phyloP scores from a whole-genome alignment of 2,329 filamentous ascomycete genomes.

The Lecanicillium sp. region DNA sequence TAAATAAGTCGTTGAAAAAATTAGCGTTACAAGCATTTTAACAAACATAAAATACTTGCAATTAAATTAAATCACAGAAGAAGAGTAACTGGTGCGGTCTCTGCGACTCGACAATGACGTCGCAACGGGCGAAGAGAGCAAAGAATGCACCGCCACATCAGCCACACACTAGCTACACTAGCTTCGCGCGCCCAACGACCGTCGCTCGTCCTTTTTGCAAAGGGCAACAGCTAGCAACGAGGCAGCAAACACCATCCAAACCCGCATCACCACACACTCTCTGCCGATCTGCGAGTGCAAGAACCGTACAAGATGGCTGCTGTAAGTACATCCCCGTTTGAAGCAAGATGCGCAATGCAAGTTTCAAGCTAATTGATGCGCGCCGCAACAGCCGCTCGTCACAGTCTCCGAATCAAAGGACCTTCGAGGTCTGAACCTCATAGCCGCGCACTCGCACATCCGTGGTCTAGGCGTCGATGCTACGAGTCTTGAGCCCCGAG shows the following conservation, averaged over 20 bases:
- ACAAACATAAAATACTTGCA: no score
- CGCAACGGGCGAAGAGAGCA: no score
- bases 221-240: constrained; percentile 5
- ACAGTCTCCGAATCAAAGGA: constrained; percentile 94
- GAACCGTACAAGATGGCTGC: constrained; percentile 37
- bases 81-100: no score
- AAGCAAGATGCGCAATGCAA: not conserved
- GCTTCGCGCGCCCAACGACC: constrained; percentile 1
- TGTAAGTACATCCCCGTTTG: constrained; percentile 27
- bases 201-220: constrained; percentile 6
- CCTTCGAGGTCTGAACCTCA: constrained; percentile 91
- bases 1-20: no score
- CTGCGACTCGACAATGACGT: no score
- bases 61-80: no score
- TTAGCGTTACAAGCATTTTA: no score
- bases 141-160: constrained; percentile 6
- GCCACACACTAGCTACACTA: constrained; percentile 7
- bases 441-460: constrained; percentile 97
- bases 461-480: constrained; percentile 88
- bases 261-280: not conserved
- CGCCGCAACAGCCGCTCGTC: constrained; percentile 43
- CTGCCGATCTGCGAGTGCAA: constrained; percentile 12
- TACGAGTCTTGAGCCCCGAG: constrained; percentile 80
- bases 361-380: constrained; percentile 14
- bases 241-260: not conserved